These are phyloP conservation scores for Sodiomyces alkalinus DNA, from an alignment of 2,329 filamentous ascomycete species.

Conservation along the genomic window DNA sequence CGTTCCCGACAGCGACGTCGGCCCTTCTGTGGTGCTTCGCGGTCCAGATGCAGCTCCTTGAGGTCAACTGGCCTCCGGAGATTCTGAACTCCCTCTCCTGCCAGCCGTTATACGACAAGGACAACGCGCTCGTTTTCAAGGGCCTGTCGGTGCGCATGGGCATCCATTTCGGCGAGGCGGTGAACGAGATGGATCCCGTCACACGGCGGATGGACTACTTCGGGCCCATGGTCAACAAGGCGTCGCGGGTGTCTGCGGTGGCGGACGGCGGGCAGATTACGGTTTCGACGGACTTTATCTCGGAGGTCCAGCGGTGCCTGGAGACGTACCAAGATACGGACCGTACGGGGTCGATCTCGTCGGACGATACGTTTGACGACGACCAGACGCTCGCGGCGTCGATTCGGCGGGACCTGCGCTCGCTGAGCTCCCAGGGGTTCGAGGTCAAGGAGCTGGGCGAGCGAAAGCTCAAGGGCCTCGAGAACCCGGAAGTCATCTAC, in stretches of 20 bases:
- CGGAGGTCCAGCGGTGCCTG: slow-evolving; percentile 81
- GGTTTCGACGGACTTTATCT: slow-evolving; percentile 92
- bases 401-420: slow-evolving; percentile 76
- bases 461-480: slow-evolving; percentile 86
- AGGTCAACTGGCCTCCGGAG: slow-evolving; percentile 86
- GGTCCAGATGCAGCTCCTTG: slow-evolving; percentile 74
- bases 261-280: slow-evolving; percentile 96
- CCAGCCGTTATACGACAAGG: slow-evolving; percentile 66
- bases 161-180: slow-evolving; percentile 86
- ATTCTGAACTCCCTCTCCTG: slow-evolving; percentile 78
- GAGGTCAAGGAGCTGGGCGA: slow-evolving; percentile 95
- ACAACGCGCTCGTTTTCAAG: slow-evolving; percentile 81
- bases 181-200: slow-evolving; percentile 90
- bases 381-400: slow-evolving; percentile 60
- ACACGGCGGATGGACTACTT: slow-evolving; percentile 99
- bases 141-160: slow-evolving; percentile 95
- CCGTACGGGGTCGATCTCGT: slow-evolving; percentile 48
- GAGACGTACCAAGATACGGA: slow-evolving; percentile 83
- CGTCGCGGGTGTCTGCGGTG: slow-evolving; percentile 82
- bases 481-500: slow-evolving; percentile 93
- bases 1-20: slow-evolving; percentile 89
- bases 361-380: slow-evolving; percentile 54
- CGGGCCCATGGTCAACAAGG: slow-evolving; percentile 97
- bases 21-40: slow-evolving; percentile 94
- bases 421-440: slow-evolving; percentile 81